Conservation (phyloP, 2,329 filamentous ascomycete genomes). For the Purpureocillium takamizusanense region DNA sequence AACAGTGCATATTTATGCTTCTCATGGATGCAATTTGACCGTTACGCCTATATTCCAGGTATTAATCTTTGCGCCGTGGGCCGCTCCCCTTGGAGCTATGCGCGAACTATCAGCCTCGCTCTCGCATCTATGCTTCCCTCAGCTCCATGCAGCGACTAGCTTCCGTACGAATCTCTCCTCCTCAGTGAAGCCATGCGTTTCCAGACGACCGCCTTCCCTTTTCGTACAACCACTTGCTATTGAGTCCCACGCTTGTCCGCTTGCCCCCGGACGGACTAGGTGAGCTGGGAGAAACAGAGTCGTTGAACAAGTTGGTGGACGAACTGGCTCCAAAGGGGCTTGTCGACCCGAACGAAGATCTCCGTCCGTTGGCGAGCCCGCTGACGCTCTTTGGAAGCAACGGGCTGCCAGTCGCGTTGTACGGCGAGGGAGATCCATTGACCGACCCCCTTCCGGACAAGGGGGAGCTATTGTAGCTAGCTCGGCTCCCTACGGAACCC, state of each 20-base stretch:
- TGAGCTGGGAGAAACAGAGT: constrained; percentile 42
- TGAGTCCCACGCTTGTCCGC: constrained; percentile 67
- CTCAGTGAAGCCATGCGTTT: constrained; percentile 28
- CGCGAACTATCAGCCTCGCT: no score
- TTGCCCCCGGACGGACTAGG: constrained; percentile 61
- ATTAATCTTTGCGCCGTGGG: background rate
- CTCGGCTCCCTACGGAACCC: constrained; percentile 51
- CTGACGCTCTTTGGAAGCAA: constrained; percentile 61
- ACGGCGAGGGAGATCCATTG: constrained; percentile 35
- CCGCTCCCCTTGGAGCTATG: background rate
- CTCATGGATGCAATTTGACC: background rate
- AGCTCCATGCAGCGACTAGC: no score
- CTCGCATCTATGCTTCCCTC: no score
- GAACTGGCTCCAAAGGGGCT: constrained; percentile 43
- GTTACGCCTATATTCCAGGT: constrained; percentile 1
- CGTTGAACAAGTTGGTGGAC: constrained; percentile 38
- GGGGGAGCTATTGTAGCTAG: constrained; percentile 49
- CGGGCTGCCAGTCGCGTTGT: constrained; percentile 36
- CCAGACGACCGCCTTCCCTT: constrained; percentile 54
- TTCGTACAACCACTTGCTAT: constrained; percentile 94
- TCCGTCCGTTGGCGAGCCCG: constrained; percentile 36
- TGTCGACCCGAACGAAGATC: constrained; percentile 54
- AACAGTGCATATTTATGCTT: background rate
- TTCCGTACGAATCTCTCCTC: background rate
- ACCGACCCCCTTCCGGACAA: constrained; percentile 39